Evolutionary conservation across 805 yeast species (phyloP).

Genomic region (Monosporozyma solicola): DNA sequence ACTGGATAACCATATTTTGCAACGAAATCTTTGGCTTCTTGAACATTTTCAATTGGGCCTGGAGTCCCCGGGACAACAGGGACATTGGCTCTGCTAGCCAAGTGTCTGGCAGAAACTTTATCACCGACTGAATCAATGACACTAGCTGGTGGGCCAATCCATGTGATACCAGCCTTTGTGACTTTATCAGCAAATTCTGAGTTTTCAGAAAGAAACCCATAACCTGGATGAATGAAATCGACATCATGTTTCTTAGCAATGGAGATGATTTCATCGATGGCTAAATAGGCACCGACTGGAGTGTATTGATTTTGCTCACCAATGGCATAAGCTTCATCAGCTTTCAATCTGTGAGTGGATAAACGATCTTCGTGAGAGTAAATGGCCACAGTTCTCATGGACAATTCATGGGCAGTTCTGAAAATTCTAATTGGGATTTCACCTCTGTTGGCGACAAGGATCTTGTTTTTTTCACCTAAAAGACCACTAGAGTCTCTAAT

Average conservation of each 20-base stretch:
- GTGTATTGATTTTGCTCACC: constrained; percentile 84
- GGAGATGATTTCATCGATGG: constrained; percentile 85
- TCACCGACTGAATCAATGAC: constrained; percentile 96
- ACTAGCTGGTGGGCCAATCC: constrained; percentile 88
- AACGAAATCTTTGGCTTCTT: constrained; percentile 74
- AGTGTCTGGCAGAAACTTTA: constrained; percentile 85
- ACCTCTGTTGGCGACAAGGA: constrained; percentile 77
- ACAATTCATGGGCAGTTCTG: constrained; percentile 94
- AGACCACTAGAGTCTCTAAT: constrained; percentile 29
- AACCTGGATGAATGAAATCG: constrained; percentile 88
- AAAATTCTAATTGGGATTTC: constrained; percentile 84
- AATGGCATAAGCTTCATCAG: constrained; percentile 87
- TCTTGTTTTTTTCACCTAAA: constrained; percentile 40
- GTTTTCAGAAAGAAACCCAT: constrained; percentile 85
- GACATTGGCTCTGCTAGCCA: constrained; percentile 73
- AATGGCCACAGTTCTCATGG: constrained; percentile 95
- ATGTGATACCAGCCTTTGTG: constrained; percentile 79
- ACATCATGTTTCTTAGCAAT: constrained; percentile 74
- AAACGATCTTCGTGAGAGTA: constrained; percentile 93
- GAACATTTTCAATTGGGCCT: constrained; percentile 80
- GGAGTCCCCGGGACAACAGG: constrained; percentile 98
- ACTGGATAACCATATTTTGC: constrained; percentile 87
- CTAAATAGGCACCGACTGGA: constrained; percentile 93
- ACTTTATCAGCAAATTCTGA: constrained; percentile 90
- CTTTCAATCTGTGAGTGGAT: constrained; percentile 90